These are phyloP conservation scores for Microdochium nivale DNA, from an alignment of 2,329 filamentous ascomycete species.

Conservation along the genomic window DNA sequence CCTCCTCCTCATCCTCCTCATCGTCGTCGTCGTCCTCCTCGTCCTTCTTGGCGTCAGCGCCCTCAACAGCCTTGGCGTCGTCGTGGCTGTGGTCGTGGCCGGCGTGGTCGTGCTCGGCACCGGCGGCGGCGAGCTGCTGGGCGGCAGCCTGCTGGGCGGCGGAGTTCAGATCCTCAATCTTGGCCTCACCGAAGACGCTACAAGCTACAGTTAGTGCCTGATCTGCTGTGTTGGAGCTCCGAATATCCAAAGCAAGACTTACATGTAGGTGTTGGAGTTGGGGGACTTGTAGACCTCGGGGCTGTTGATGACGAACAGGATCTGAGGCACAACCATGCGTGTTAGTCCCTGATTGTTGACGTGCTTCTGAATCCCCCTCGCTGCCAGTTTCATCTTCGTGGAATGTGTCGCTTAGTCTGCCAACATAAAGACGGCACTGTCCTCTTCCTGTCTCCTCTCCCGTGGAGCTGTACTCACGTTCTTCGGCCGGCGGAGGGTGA, in stretches of 20 bases:
- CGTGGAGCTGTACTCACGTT: conserved; percentile 61
- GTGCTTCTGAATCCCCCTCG: not conserved
- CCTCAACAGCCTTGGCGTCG: conserved; percentile 54
- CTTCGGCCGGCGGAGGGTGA: conserved; percentile 96
- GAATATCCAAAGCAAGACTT: conserved; percentile 38
- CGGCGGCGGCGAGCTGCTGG: conserved; percentile 80
- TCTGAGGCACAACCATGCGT: conserved; percentile 41
- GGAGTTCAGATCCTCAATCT: conserved; percentile 99
- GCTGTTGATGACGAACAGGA: conserved; percentile 99
- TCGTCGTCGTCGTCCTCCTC: conserved; percentile 71
- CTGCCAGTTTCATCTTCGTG: not conserved
- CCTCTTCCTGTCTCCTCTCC: not conserved
- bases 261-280: conserved; percentile 99
- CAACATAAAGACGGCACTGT: not conserved
- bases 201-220: too few species aligned
- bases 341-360: not conserved
- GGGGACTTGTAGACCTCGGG: conserved; percentile 99
- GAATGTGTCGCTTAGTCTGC: not conserved
- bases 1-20: conserved; percentile 76
- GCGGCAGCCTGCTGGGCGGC: conserved; percentile 93
- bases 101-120: conserved; percentile 47
- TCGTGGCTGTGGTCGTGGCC: conserved; percentile 66
- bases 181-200: conserved; percentile 98
- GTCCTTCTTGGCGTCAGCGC: conserved; percentile 63
- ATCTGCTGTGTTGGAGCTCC: too few species aligned